These are phyloP conservation scores for Backusella tarrabulga DNA, from an alignment of 192 early-diverging fungal genomes.

Conservation along the genomic window DNA sequence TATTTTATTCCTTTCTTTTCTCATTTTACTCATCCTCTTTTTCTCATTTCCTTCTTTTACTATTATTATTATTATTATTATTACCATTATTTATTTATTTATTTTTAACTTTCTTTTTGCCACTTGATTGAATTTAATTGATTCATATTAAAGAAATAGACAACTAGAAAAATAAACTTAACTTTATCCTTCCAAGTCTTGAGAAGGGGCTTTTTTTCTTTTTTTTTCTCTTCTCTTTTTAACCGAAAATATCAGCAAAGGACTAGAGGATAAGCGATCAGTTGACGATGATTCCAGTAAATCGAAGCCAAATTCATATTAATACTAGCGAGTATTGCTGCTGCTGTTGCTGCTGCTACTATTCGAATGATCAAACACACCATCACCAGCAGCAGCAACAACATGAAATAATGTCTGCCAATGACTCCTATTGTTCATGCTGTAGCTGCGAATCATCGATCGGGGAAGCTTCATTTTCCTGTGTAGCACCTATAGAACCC, in stretches of 20 bases:
- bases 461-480: background rate
- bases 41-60: background rate
- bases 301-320: background rate
- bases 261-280: background rate
- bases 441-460: constrained; percentile 9
- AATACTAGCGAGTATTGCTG: background rate
- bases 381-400: background rate
- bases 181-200: background rate
- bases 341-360: constrained; percentile 3
- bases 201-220: background rate
- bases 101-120: background rate
- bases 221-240: background rate
- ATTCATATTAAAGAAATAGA: background rate
- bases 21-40: background rate
- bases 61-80: background rate
- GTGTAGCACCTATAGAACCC: background rate
- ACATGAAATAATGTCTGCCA: background rate
- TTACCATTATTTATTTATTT: background rate
- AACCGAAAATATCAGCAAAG: background rate
- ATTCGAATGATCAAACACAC: background rate
- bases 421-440: constrained; percentile 5
- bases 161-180: background rate
- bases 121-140: background rate
- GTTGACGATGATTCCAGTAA: background rate
- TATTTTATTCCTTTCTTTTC: constrained; percentile 3